These are phyloP conservation scores for Fusarium sp. DNA, from an alignment of 2,329 filamentous ascomycete genomes.

Conservation along the genomic window DNA sequence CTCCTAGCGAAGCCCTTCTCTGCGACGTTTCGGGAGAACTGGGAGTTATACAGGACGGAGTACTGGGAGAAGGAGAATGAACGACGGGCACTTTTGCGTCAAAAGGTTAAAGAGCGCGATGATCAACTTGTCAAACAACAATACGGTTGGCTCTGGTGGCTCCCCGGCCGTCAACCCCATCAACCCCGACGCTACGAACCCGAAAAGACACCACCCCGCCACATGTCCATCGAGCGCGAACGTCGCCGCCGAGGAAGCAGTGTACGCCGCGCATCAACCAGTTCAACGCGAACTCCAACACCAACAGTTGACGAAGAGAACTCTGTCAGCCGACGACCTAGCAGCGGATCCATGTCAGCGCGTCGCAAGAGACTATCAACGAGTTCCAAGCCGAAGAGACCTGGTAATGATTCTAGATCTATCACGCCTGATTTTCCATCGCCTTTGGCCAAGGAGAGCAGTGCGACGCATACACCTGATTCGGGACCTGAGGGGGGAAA, in stretches of 20 bases:
- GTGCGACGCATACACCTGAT: conserved; percentile 40
- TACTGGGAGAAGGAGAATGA: conserved; percentile 99
- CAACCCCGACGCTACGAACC: conserved; percentile 49
- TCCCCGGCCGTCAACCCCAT: conserved; percentile 71
- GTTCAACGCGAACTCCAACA: conserved; percentile 62
- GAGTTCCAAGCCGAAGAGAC: conserved; percentile 56
- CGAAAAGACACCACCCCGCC: conserved; percentile 57
- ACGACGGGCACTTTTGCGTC: conserved; percentile 77
- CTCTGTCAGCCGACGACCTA: conserved; percentile 55
- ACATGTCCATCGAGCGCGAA: conserved; percentile 58
- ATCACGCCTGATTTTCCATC: conserved; percentile 66
- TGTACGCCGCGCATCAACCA: conserved; percentile 63
- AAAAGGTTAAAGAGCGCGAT: conserved; percentile 76
- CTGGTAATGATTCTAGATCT: conserved; percentile 61
- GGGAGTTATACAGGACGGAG: conserved; percentile 92
- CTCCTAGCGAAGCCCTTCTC: conserved; percentile 95
- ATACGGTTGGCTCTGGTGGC: conserved; percentile 87
- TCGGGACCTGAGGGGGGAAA: conserved; percentile 35
- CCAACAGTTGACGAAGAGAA: conserved; percentile 62
- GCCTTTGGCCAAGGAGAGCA: conserved; percentile 63
- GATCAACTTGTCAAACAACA: conserved; percentile 74
- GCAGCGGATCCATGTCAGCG: conserved; percentile 61
- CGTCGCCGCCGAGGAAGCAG: conserved; percentile 63
- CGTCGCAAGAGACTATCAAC: conserved; percentile 63
- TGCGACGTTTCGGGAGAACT: conserved; percentile 93